These are phyloP conservation scores for Botrytis fragariae DNA, from an alignment of 2,329 filamentous ascomycete species.

Conservation along the genomic window DNA sequence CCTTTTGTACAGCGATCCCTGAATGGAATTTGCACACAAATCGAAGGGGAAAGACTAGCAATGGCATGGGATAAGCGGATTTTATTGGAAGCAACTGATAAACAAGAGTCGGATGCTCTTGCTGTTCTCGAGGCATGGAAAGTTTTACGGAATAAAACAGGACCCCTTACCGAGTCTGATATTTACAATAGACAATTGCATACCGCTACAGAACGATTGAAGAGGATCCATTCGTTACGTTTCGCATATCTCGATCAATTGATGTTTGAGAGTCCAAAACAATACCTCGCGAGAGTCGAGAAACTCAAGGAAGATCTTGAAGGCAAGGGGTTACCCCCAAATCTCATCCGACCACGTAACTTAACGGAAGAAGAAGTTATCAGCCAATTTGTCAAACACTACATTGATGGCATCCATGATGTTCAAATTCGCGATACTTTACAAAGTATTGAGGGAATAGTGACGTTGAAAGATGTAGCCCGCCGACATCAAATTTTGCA, in stretches of 20 bases:
- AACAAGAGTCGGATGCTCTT: conserved; percentile 41
- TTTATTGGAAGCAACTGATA: conserved; percentile 40
- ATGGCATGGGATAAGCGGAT: conserved; percentile 45
- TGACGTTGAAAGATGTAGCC: conserved; percentile 41
- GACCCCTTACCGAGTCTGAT: conserved; percentile 45
- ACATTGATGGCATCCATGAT: conserved; percentile 53
- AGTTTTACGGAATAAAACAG: conserved; percentile 38
- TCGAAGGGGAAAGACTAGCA: conserved; percentile 55
- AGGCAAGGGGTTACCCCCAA: conserved; percentile 24
- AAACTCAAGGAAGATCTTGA: conserved; percentile 43
- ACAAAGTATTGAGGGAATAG: conserved; percentile 24
- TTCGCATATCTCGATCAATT: conserved; percentile 53
- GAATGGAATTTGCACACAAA: conserved; percentile 51
- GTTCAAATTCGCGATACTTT: conserved; percentile 47
- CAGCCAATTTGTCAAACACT: conserved; percentile 43
- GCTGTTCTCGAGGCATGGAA: conserved; percentile 48
- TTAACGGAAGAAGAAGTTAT: conserved; percentile 26
- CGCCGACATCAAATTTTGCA: conserved; percentile 53
- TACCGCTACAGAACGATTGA: conserved; percentile 48
- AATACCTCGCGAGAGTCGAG: conserved; percentile 50
- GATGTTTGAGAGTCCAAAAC: conserved; percentile 49
- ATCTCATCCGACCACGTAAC: conserved; percentile 16
- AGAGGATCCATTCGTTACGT: conserved; percentile 52
- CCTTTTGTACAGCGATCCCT: conserved; percentile 45
- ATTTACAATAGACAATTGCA: conserved; percentile 54